These are phyloP conservation scores for Botryosphaeria dothidea DNA, from an alignment of 2,329 filamentous ascomycete genomes.

Conservation along the genomic window DNA sequence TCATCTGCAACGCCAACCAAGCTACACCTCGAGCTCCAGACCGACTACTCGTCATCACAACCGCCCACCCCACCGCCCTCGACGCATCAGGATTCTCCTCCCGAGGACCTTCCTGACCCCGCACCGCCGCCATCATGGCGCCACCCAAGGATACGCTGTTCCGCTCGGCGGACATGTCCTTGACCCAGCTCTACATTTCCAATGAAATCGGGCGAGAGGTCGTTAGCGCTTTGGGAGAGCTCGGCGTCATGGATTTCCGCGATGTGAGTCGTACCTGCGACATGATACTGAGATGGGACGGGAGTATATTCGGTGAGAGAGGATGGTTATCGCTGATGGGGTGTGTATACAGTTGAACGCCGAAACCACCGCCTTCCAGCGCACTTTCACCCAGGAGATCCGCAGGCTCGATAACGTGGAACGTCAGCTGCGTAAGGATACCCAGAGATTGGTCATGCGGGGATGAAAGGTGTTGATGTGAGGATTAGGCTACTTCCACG, in stretches of 20 bases:
- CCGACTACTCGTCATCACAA: background rate
- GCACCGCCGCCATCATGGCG: slow-evolving; percentile 53
- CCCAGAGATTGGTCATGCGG: background rate
- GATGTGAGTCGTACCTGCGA: slow-evolving; percentile 67
- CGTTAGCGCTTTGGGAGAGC: slow-evolving; percentile 91
- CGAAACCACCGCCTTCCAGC: slow-evolving; percentile 90
- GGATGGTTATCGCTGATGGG: background rate
- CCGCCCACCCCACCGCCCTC: background rate
- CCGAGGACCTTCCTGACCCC: slow-evolving; percentile 1
- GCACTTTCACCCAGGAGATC: slow-evolving; percentile 97
- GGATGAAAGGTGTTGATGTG: background rate
- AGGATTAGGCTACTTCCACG: slow-evolving; percentile 78
- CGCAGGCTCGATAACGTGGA: slow-evolving; percentile 97
- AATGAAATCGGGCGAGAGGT: slow-evolving; percentile 99
- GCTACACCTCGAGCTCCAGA: slow-evolving; percentile 10
- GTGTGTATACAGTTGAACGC: slow-evolving; percentile 73
- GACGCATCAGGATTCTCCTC: slow-evolving; percentile 6
- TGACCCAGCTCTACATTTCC: slow-evolving; percentile 99
- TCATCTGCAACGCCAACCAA: slow-evolving; percentile 16
- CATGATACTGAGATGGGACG: background rate
- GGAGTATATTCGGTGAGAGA: background rate
- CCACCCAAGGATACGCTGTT: slow-evolving; percentile 85
- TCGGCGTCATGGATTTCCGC: slow-evolving; percentile 94
- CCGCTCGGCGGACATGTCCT: slow-evolving; percentile 99
- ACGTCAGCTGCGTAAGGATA: slow-evolving; percentile 81